Evolutionary conservation across 371 early-diverging fungal species (phyloP), one percentile per base, ranked within the genome.

Genomic region (Syncephalastrum racemosum): DNA sequence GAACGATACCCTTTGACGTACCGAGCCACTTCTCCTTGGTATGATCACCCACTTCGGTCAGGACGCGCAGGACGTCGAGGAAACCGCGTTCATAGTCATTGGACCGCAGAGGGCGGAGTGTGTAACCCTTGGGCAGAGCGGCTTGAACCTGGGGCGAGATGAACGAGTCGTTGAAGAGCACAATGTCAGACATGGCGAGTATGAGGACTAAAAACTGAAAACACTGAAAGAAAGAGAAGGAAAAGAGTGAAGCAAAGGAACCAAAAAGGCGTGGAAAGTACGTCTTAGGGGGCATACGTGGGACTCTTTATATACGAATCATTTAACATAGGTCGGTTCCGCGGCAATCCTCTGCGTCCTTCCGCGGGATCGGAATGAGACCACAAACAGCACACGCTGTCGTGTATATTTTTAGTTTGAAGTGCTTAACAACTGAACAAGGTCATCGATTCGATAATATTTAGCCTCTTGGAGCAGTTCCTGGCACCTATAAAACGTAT

Each of bases 21-120:
- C 58, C 58, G 31, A 82, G 62, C 73, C 91, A 88, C 18, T 81
- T 74, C 16, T 80, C 84, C 64, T 87, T 86, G 25, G 85, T 67
- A 45, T 91, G 81, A 40, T 78, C 63, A 5, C 93, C 93, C 27
- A 93, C 89, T 39, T 79, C 85, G 12, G 96, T 94, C 48, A 96
- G 77, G 49, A 83, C 84, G 31, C 76, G 67, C 18, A 93, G 80
- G 3, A 83, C 80, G 16, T 88, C 71, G 18, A 93, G 71, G 71
- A 87, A 89, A 12, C 88, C 88, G 20, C 83, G 77, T 57, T 90
- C 90, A 70, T 88, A 95, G 72, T 98, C 98, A 15, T 81, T 80
- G 12, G 80, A 64, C 40, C 85, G 85, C 27, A 98, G 84, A 6
- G 98, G 92, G 13, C 97, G 83, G 46, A 97, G 70, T 1, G 77